Base-by-base conservation (phyloP, 352 stramenopile species). In the Pythium guiyangense region DNA sequence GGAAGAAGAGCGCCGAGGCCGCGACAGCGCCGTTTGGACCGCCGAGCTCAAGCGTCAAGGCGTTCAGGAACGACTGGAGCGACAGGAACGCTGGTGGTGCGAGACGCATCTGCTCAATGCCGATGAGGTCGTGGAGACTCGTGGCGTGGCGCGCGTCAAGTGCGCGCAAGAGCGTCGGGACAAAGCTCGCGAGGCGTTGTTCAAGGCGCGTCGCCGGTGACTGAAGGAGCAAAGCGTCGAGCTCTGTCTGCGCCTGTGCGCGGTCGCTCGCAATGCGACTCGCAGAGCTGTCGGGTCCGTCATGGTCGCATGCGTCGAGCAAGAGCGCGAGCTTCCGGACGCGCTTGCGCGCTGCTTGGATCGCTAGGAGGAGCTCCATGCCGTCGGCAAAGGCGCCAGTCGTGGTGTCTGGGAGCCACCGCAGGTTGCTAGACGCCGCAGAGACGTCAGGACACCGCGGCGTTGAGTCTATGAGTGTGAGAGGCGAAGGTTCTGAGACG, bases 1-100 rank as follows among this genome's bases (percentile, higher is more conserved):
- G 79, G 49, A 71, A 84, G 48, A 89, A 83, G 1, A 84, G 42
- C 11, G 73, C 74, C 1, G 64, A 63, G 0, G 58, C 52, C 2
- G 42, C 12, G 8, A 75, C 35, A 9, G 54, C 18, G 18, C 49
- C 39, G 4, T 43, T 31, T 2, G 6, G 14, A 8, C 12, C 14
- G 25, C 46, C 46, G 20, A 72, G 50, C 18, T 72, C 64, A 10
- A 54, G 26, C 9, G 63, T 55, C 18, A 89, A 66, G 10, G 61
- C 69, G 60, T 80, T 77, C 15, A 83, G 44, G 37, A 86, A 79
- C 15, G 76, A 73, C 60, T 89, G 76, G 6, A 84, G 39, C 39
- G 71, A 60, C 34, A 89, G 51, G 43, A 81, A 79, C 25, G 72
- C 76, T 1, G 62, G 39, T 18, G 79, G 63, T 37, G 84, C 78